phyloP scores from a whole-genome alignment of 495 filamentous ascomycete species.

The Penicillium steckii region DNA sequence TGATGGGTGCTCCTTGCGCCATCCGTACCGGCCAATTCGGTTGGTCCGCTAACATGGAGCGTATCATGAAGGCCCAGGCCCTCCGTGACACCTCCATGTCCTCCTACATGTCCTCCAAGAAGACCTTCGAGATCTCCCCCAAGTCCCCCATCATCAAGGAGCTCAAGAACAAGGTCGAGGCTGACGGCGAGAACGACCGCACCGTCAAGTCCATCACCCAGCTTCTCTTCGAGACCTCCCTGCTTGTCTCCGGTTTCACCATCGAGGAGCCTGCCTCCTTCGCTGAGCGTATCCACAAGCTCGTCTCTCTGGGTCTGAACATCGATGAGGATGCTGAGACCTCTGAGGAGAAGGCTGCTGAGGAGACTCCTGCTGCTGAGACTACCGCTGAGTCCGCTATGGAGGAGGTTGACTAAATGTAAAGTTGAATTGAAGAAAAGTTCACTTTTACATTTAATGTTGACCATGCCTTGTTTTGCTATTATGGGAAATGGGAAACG shows the following conservation, averaged over 20 bases:
- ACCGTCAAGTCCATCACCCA: constrained; percentile 98
- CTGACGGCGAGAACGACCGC: constrained; percentile 95
- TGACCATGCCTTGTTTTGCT: constrained; percentile 17
- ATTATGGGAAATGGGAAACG: constrained; percentile 37
- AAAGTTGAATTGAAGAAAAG: background rate
- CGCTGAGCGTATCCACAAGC: constrained; percentile 98
- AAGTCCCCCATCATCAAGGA: constrained; percentile 97
- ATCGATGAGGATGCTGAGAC: constrained; percentile 88
- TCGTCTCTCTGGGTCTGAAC: constrained; percentile 93
- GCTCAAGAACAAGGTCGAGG: constrained; percentile 96
- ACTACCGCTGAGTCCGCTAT: constrained; percentile 64
- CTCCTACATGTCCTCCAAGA: constrained; percentile 99
- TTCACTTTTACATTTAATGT: background rate
- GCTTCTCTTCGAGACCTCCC: constrained; percentile 97
- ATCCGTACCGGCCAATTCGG: constrained; percentile 99
- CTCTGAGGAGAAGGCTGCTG: constrained; percentile 58
- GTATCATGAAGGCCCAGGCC: constrained; percentile 99
- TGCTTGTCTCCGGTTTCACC: constrained; percentile 97
- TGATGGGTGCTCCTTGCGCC: constrained; percentile 91
- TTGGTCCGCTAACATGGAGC: constrained; percentile 99
- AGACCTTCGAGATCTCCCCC: constrained; percentile 99
- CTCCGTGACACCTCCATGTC: constrained; percentile 99
- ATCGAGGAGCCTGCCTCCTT: constrained; percentile 98
- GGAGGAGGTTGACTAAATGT: constrained; percentile 71
- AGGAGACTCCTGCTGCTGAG: constrained; percentile 60